Evolutionary conservation across 2,329 filamentous ascomycete genomes (phyloP).

Genomic region (Huntiella bhutanensis): DNA sequence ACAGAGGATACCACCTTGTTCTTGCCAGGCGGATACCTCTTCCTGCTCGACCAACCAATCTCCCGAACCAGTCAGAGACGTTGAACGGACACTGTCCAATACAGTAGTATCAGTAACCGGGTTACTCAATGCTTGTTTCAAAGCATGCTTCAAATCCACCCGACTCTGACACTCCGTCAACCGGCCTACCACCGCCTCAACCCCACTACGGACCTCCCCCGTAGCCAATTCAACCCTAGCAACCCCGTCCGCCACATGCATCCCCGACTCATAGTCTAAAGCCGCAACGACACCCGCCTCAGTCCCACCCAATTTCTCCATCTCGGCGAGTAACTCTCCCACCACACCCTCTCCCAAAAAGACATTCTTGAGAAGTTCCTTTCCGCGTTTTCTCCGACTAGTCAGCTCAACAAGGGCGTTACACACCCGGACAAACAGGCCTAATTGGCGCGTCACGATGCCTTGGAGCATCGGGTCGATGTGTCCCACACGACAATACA

Average conservation of each 20-base stretch:
- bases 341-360: background rate
- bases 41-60: background rate
- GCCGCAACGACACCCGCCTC: background rate
- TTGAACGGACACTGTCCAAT: background rate
- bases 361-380: background rate
- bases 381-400: background rate
- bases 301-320: background rate
- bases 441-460: constrained; percentile 1
- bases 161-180: background rate
- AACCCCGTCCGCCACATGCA: background rate
- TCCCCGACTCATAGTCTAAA: background rate
- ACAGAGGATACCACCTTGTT: background rate
- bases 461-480: background rate
- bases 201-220: background rate
- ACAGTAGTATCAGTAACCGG: background rate
- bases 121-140: background rate
- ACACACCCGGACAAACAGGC: constrained; percentile 4
- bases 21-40: background rate
- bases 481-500: background rate
- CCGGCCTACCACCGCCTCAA: background rate
- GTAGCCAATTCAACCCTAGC: background rate
- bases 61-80: background rate
- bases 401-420: background rate
- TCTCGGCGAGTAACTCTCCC: background rate
- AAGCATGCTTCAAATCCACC: constrained; percentile 1